Base-by-base conservation (phyloP, 371 early-diverging fungal genomes). In the Mortierella sp. region DNA sequence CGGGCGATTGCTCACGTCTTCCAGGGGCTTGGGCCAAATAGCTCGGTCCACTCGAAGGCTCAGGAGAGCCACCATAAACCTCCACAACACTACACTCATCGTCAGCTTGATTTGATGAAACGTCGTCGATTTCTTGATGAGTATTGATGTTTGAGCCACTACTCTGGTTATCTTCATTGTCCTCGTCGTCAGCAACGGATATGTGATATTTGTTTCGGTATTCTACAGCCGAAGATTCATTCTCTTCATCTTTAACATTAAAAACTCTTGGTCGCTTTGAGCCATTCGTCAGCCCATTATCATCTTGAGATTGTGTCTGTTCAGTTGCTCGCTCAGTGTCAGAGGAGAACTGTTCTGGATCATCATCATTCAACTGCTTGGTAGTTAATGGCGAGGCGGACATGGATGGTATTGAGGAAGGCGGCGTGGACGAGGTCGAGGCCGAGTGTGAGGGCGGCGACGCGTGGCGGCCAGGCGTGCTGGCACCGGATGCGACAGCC, bases 161-260 rank as follows among this genome's bases (percentile, higher is more conserved):
- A 47, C n/a, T 17, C 22, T 31, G 57, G 4, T 42, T n/a, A 34
- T 63, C 57, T n/a, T 45, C 54, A 15, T 43, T 53, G 31, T 72
- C 58, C 34, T 63, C 68, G 37, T 74, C 68, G 31, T 74, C 75
- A 40, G 47, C 75, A 59, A 74, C 43, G 31, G 68, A 54, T 32
- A 74, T 63, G 7, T 59, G 35, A 34, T 55, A 29, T 32, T 26
- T 22, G 13, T 60, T 49, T 9, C 12, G 62, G 23, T 17, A 32
- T 10, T 22, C 54, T 13, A 17, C 9, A 17, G 40, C n/a, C 19
- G 29, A 64, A n/a, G 58, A 31, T 34, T 43, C 7, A n/a, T 49
- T 42, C 4, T 47, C 62, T 45, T 66, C 29, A 37, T 66, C 61
- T 2, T 61, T 62, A 17, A 66, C 51, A 28, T 60, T 51, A 19